phyloP scores from a whole-genome alignment of 306 rosid genomes.

The Luffa aegyptiaca region DNA sequence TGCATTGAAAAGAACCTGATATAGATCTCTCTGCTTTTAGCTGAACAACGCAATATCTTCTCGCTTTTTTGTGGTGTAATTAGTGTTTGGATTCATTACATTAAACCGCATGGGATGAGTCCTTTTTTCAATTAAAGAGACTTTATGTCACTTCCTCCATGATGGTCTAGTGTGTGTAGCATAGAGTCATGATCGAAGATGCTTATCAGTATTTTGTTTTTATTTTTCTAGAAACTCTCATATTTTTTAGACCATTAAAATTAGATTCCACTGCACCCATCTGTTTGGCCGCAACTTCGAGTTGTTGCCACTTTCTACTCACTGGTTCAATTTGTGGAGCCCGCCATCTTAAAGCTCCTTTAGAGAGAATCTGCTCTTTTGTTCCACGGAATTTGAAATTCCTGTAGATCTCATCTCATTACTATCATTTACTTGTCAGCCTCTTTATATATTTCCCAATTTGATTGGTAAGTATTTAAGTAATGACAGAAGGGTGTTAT shows the following conservation, averaged over 20 bases:
- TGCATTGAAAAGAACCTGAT: background rate
- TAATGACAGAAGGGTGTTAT: background rate
- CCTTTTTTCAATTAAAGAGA: conserved; percentile 21
- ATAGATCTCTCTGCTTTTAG: background rate
- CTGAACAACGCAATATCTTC: conserved; percentile 4
- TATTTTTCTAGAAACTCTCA: conserved; percentile 37
- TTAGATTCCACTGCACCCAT: background rate
- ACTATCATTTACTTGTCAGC: background rate
- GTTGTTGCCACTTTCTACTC: background rate
- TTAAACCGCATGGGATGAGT: conserved; percentile 21
- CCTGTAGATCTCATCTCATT: background rate
- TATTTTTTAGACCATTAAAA: conserved; percentile 14
- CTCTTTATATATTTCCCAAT: background rate
- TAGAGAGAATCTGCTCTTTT: background rate
- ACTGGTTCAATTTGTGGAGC: background rate
- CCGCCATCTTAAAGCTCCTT: conserved; percentile 1
- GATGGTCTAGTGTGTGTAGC: conserved; percentile 60
- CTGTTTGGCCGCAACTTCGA: background rate
- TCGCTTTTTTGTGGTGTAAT: background rate
- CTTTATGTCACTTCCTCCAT: conserved; percentile 55
- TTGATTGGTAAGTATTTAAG: background rate
- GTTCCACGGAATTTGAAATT: background rate
- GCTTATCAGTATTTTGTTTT: conserved; percentile 33
- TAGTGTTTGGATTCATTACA: conserved; percentile 22
- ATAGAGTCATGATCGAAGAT: conserved; percentile 36